These are phyloP conservation scores for Polyplosphaeria fusca DNA, from an alignment of 495 filamentous ascomycete species.

Conservation along the genomic window DNA sequence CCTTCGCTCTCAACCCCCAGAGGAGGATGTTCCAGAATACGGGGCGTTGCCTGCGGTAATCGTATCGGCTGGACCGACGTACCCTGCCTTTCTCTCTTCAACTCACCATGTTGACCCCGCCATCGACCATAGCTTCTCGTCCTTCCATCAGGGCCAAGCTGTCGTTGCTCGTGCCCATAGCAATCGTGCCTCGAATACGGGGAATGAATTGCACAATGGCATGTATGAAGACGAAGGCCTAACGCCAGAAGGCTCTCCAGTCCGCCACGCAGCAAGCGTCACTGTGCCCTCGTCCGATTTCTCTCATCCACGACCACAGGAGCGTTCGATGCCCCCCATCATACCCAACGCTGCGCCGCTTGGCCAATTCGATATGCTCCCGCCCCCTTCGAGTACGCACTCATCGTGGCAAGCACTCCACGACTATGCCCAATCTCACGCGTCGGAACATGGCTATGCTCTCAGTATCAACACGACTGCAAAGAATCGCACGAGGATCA, in stretches of 20 bases:
- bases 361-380: constrained; percentile 28
- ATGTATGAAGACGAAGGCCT: background rate
- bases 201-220: background rate
- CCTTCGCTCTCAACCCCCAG: background rate
- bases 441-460: constrained; percentile 33
- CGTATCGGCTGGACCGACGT: constrained; percentile 1
- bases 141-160: background rate
- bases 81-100: constrained; percentile 7
- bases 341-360: constrained; percentile 16
- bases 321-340: constrained; percentile 5
- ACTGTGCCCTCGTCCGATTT: background rate
- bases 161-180: background rate
- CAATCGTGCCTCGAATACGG: background rate
- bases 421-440: constrained; percentile 31
- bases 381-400: constrained; percentile 23
- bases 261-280: background rate
- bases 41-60: constrained; percentile 1
- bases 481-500: constrained; percentile 28
- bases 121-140: constrained; percentile 11
- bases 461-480: constrained; percentile 33
- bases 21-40: constrained; percentile 9
- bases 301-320: background rate
- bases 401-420: constrained; percentile 24
- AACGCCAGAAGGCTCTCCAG: background rate
- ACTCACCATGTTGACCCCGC: constrained; percentile 6